These are phyloP conservation scores for Cajanus cajan DNA, from an alignment of 306 rosid species.

Conservation along the genomic window DNA sequence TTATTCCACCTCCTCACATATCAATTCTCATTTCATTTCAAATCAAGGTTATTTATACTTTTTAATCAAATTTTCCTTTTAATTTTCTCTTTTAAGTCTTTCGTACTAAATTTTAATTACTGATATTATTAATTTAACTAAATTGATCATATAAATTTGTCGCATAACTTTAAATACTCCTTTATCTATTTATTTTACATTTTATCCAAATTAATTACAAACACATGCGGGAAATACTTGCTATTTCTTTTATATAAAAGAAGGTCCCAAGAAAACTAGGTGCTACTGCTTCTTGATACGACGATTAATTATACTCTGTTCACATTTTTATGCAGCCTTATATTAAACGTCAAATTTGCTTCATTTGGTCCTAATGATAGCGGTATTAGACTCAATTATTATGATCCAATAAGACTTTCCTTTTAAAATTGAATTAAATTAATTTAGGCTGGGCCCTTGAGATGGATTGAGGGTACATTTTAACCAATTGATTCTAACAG, in stretches of 20 bases:
- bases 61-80: background rate
- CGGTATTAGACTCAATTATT: conserved; percentile 23
- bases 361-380: conserved; percentile 27
- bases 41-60: background rate
- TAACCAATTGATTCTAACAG: conserved; percentile 25
- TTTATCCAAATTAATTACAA: background rate
- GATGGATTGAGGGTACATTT: conserved; percentile 37
- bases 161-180: background rate
- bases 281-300: conserved; percentile 11
- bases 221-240: background rate
- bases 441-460: conserved; percentile 31
- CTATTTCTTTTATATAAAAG: background rate
- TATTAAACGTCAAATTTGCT: conserved; percentile 2
- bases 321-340: background rate
- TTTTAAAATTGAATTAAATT: background rate
- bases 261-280: background rate
- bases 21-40: background rate
- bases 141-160: background rate
- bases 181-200: background rate
- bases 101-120: background rate
- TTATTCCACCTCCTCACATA: background rate
- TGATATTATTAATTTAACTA: too few species aligned
- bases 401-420: background rate
- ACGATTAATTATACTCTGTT: conserved; percentile 13
- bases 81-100: too few species aligned